Percentiles rank a stretch among this genome's conserved stretches.
Evolutionary conservation across 2,329 filamentous ascomycete species (phyloP).

Genomic region (Alternaria postmessia): DNA sequence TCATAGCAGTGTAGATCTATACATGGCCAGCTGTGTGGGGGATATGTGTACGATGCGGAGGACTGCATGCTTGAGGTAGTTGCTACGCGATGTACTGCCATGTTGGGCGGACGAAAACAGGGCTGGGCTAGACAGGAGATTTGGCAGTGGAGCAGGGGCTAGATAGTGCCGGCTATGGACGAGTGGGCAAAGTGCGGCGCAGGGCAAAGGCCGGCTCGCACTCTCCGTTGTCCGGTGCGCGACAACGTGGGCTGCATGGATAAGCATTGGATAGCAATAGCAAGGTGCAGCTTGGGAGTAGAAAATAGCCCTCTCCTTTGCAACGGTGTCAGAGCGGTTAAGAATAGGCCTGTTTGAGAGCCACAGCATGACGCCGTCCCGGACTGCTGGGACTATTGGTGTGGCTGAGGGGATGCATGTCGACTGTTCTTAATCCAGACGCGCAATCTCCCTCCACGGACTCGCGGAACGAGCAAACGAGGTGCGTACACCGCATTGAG

Average conservation of each 20-base stretch:
- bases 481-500: neutral
- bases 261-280: neutral
- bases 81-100: neutral
- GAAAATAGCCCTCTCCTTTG: constrained; percentile 13
- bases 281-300: neutral
- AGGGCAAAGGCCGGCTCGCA: constrained; percentile 14
- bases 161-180: constrained; percentile 9
- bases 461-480: neutral
- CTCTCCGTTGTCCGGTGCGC: constrained; percentile 4
- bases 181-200: constrained; percentile 8
- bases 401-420: constrained; percentile 22
- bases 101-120: constrained; percentile 16
- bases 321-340: neutral
- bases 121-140: constrained; percentile 19
- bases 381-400: constrained; percentile 17
- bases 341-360: constrained; percentile 14
- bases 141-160: constrained; percentile 14
- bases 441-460: constrained; percentile 25
- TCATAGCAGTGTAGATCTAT: neutral
- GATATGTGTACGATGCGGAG: neutral
- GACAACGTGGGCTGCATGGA: constrained; percentile 7
- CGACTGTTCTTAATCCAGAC: constrained; percentile 21
- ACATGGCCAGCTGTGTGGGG: neutral
- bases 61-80: neutral
- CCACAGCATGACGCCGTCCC: constrained; percentile 22